Conservation (phyloP, 768 basidiomycete genomes). For the Tephrocybe sp. region DNA sequence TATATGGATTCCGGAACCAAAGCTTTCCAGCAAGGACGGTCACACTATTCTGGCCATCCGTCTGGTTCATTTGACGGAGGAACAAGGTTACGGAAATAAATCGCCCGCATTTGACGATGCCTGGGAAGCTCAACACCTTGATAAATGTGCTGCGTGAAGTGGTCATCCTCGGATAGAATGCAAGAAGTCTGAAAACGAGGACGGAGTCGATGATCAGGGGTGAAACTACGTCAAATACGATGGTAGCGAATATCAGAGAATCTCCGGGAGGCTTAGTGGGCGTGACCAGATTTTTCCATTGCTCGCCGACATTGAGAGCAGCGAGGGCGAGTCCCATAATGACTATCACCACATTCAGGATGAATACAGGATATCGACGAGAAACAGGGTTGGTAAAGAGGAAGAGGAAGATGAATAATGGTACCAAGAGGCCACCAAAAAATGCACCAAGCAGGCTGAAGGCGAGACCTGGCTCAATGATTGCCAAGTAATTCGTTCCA, state of each 20-base stretch:
- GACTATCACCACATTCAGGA: conserved; percentile 30
- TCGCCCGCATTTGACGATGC: conserved; percentile 30
- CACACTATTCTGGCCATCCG: background rate
- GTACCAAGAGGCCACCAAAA: conserved; percentile 29
- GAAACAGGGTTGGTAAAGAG: conserved; percentile 28
- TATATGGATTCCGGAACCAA: conserved; percentile 16
- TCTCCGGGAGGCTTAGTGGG: conserved; percentile 19
- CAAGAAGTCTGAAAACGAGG: conserved; percentile 34
- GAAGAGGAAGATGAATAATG: conserved; percentile 31
- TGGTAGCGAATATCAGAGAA: conserved; percentile 20
- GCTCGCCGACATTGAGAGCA: conserved; percentile 20
- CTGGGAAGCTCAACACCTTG: conserved; percentile 25
- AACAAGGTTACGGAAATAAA: conserved; percentile 22
- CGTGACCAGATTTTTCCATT: conserved; percentile 7
- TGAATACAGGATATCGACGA: conserved; percentile 29
- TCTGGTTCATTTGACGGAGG: background rate
- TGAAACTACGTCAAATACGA: conserved; percentile 24
- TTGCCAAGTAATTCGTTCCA: conserved; percentile 28
- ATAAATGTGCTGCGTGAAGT: conserved; percentile 16
- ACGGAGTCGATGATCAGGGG: conserved; percentile 38
- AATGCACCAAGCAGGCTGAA: conserved; percentile 28
- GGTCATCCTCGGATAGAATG: conserved; percentile 29
- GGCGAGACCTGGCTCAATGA: conserved; percentile 21
- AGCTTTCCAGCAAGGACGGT: background rate
- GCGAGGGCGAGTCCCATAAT: conserved; percentile 24